Base-by-base conservation (phyloP, 2,329 filamentous ascomycete genomes). In the Helotiales sp. region DNA sequence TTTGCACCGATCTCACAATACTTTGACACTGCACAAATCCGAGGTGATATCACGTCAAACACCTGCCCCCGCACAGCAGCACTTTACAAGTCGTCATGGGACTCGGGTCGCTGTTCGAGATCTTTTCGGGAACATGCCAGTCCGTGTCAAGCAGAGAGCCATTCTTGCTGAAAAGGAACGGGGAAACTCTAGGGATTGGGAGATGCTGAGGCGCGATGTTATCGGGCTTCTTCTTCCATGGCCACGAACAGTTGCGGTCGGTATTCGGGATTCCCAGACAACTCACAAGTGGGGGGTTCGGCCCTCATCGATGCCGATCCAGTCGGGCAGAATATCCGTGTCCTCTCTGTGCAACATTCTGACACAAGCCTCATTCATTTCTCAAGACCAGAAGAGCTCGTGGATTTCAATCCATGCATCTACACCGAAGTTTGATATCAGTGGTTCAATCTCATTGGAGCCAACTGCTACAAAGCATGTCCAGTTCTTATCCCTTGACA, bases 81-180 rank as follows among this genome's bases (percentile, higher is more conserved):
- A 84, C 57, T 74, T 92, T 6, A 73, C 83, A 8, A 80, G 79
- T 40, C 85, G 81, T 22, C 88, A 92, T 80, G 95, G 95, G 4
- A 97, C 94, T 0, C 86, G 87, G 30, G 88, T 95, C 1, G 85
- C 85, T 0, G 90, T 97, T 6, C 87, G 89, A 64, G 90, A 97
- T 77, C 82, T 97, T 0, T 98, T 97, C 79, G 93, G 94, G 0
- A 91, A 89, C 66, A 92, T 97, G 87, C 93, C 95, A 0, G 95
- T 97, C 13, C 89, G 95, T 15, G 90, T 96, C 28, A 97, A 96
- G 76, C 91, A 93, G 73, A 86, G 93, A 69, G 86, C 86, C 0
- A 72, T 88, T 2, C 79, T 82, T 70, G 77, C 83, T 45, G 81
- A 87, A 73, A 83, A 82, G 71, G 71, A 83, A 11, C 75, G 82